Conservation (phyloP, 2,329 filamentous ascomycete genomes). For the Apiospora rasikravindrae region DNA sequence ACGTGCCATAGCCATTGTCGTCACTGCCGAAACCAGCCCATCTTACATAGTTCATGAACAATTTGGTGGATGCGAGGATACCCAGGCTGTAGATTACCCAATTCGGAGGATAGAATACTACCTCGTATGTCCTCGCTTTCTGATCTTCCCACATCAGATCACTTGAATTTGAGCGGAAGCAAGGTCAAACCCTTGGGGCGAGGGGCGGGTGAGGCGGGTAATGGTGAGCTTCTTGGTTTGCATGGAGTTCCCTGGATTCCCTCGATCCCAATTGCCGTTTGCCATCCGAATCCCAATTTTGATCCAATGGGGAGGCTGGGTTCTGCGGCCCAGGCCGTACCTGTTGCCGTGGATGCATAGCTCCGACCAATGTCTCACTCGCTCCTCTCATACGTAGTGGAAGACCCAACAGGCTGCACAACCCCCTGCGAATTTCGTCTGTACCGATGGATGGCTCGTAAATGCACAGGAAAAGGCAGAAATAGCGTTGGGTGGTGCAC, state of each 20-base stretch:
- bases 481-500: background rate
- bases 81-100: background rate
- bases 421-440: background rate
- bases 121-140: background rate
- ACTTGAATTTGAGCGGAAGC: background rate
- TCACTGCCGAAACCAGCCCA: background rate
- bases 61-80: too few relatives aligned
- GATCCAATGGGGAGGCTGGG: background rate
- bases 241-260: background rate
- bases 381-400: background rate
- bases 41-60: background rate
- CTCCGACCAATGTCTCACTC: background rate
- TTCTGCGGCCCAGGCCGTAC: background rate
- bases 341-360: background rate
- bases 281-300: background rate
- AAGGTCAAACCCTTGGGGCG: background rate
- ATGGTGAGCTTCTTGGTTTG: background rate
- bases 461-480: background rate
- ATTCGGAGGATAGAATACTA: background rate
- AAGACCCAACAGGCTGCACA: background rate
- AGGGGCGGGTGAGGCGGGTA: background rate
- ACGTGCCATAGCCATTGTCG: background rate
- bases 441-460: background rate
- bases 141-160: background rate
- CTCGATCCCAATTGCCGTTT: background rate